Percentiles rank a stretch among this genome's conserved stretches.
Evolutionary conservation across 192 early-diverging fungal species (phyloP).

Genomic region (Podochytrium sp.): DNA sequence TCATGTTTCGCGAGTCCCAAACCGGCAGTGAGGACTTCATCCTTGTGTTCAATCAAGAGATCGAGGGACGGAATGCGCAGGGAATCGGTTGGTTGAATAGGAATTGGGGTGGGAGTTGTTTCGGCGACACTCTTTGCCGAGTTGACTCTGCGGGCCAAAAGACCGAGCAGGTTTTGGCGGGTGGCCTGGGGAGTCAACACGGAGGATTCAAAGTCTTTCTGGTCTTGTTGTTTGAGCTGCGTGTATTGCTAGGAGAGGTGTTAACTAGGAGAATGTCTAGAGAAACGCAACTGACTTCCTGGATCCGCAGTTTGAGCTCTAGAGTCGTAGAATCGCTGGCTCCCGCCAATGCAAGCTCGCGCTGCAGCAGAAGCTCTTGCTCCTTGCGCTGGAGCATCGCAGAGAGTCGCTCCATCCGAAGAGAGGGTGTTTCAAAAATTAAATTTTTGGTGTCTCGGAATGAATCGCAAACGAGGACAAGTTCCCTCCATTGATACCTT

Average conservation of each 20-base stretch:
- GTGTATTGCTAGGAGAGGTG: background rate
- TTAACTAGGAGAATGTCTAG: background rate
- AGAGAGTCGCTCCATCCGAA: conserved; percentile 23
- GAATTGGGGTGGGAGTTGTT: no score
- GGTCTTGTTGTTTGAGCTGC: background rate
- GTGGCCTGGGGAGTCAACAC: background rate
- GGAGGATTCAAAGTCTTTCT: no score
- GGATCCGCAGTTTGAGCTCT: conserved; percentile 24
- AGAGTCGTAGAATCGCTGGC: background rate
- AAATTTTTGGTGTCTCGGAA: no score
- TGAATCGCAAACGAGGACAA: no score
- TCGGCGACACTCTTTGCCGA: background rate
- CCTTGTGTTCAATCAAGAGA: background rate
- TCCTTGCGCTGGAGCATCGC: conserved; percentile 18
- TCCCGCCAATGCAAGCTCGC: conserved; percentile 1
- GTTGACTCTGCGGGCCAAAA: background rate
- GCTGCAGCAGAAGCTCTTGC: conserved; percentile 13
- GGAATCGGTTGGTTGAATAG: no score
- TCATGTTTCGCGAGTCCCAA: background rate
- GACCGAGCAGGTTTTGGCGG: background rate
- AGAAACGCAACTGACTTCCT: background rate
- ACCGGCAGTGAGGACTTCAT: background rate
- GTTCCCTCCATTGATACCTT: no score
- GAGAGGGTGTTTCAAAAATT: no score
- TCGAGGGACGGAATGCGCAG: background rate